phyloP scores from a whole-genome alignment of 169 alveolate species.

The Plasmodium malariae region DNA sequence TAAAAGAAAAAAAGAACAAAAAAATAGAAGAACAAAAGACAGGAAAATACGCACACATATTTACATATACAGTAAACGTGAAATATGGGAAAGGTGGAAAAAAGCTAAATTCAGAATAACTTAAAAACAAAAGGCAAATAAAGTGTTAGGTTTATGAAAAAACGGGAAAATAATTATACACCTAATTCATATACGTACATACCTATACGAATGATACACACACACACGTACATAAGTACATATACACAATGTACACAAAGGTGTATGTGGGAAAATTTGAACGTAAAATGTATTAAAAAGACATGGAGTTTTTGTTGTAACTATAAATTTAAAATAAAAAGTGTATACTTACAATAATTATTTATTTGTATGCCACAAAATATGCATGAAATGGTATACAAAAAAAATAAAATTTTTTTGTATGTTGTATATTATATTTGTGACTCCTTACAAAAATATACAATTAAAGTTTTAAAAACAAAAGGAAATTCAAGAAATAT shows the following conservation, averaged over 20 bases:
- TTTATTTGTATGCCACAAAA: background rate
- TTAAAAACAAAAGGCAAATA: background rate
- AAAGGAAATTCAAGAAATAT: background rate
- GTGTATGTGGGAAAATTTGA: background rate
- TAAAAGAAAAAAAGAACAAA: too few species aligned
- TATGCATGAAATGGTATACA: background rate
- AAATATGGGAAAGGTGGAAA: background rate
- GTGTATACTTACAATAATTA: background rate
- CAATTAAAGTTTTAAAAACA: constrained; percentile 15
- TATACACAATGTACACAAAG: too few species aligned
- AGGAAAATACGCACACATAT: background rate
- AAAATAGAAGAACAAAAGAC: too few species aligned
- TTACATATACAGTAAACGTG: background rate
- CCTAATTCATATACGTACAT: too few species aligned
- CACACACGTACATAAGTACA: too few species aligned
- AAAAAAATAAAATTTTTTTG: background rate
- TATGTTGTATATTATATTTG: background rate
- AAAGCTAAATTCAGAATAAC: background rate
- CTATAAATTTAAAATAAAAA: background rate
- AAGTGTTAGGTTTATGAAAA: background rate
- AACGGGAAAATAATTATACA: background rate
- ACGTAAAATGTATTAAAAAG: background rate
- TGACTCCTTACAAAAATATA: background rate
- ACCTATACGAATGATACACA: too few species aligned
- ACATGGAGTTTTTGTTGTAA: background rate